A percentile compares a stretch with the other conserved stretches of the same genome.
Conservation (phyloP, 2,329 filamentous ascomycete species). For the Helicocarpus griseus region DNA sequence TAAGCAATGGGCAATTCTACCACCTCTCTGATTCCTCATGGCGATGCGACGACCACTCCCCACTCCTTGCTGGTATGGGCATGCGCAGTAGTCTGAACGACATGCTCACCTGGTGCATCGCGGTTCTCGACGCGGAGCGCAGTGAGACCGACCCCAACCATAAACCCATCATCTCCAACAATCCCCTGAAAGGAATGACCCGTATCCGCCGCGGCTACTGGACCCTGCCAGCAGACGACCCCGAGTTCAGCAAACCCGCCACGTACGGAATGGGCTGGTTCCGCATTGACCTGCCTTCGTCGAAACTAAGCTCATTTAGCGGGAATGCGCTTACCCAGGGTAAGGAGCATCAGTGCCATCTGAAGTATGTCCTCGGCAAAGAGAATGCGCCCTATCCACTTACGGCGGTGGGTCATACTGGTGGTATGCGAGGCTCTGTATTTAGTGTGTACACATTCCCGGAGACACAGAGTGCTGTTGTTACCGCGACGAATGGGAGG, state of each 20-base stretch:
- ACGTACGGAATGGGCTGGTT: conserved; percentile 20
- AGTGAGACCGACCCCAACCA: conserved; percentile 6
- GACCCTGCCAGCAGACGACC: background rate
- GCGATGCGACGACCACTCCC: conserved; percentile 11
- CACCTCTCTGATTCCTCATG: conserved; percentile 2
- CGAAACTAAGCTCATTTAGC: conserved; percentile 10
- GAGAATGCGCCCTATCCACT: conserved; percentile 4
- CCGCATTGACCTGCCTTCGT: conserved; percentile 15
- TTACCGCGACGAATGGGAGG: conserved; percentile 16
- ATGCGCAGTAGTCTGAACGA: conserved; percentile 16
- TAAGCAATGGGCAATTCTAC: conserved; percentile 11
- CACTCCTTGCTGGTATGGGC: conserved; percentile 11
- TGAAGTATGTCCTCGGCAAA: background rate
- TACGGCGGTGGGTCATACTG: conserved; percentile 18
- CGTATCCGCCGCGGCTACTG: conserved; percentile 9
- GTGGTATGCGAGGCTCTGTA: conserved; percentile 16
- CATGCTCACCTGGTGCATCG: conserved; percentile 16
- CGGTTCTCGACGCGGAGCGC: conserved; percentile 13
- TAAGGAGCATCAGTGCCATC: background rate
- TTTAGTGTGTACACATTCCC: conserved; percentile 17
- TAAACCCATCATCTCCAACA: conserved; percentile 2
- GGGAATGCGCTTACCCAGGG: conserved; percentile 11
- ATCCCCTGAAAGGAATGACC: conserved; percentile 13
- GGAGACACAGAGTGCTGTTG: conserved; percentile 19
- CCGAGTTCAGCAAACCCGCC: background rate